Conservation (phyloP, 331 rosid genomes). For the Saraca asoca region DNA sequence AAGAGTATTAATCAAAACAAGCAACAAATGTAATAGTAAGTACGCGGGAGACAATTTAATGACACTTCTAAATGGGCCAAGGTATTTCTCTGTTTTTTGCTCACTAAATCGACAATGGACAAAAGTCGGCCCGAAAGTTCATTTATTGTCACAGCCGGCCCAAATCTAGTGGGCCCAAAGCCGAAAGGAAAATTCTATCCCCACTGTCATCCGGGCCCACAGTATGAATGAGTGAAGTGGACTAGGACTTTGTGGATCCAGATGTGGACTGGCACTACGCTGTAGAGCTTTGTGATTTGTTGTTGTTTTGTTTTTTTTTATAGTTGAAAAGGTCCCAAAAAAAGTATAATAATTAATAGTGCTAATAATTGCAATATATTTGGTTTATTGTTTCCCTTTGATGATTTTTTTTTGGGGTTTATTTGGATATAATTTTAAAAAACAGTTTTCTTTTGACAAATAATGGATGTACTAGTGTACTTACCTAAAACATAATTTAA, state of each 20-base stretch:
- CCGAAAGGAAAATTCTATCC: background rate
- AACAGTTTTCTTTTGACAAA: background rate
- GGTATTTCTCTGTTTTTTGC: too few relatives aligned
- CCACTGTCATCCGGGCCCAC: slow-evolving; percentile 13
- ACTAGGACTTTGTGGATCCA: background rate
- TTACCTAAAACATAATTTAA: background rate
- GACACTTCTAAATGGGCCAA: background rate
- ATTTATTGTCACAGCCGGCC: background rate
- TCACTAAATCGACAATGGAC: too few relatives aligned
- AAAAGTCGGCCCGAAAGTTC: too few relatives aligned
- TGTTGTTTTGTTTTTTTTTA: background rate
- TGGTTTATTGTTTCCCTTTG: too few relatives aligned
- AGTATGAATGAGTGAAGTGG: background rate
- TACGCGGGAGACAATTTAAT: background rate
- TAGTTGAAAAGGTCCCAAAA: too few relatives aligned
- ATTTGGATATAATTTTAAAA: background rate
- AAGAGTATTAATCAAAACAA: background rate
- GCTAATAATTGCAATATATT: background rate
- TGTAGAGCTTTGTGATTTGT: background rate
- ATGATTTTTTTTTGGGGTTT: background rate
- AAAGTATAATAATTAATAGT: background rate
- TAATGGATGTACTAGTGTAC: background rate
- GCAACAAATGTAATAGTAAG: background rate
- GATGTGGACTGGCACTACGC: background rate
- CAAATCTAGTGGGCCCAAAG: background rate